A percentile compares a stretch with the other conserved stretches of the same genome.
These are phyloP conservation scores for Striga hermonthica DNA, from an alignment of 305 asterid species.

Conservation along the genomic window DNA sequence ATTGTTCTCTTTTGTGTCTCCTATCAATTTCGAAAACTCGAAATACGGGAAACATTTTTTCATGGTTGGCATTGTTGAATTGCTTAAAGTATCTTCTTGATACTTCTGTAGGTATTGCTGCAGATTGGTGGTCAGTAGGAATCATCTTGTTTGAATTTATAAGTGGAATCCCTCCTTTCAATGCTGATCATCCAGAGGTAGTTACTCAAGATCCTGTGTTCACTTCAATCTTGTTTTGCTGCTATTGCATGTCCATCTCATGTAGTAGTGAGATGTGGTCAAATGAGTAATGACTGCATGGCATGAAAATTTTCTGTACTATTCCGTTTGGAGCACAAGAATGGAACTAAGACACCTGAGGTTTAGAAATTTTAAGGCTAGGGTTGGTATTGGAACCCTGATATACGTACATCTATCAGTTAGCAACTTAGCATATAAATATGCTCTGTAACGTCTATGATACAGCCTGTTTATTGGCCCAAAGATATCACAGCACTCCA, in stretches of 20 bases:
- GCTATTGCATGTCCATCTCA: slow-evolving; percentile 10
- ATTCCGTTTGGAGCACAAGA: no score
- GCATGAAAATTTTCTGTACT: no score
- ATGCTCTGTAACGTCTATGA: no score
- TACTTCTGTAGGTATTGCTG: slow-evolving; percentile 65
- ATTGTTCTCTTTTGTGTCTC: slow-evolving; percentile 27
- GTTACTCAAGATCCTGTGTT: slow-evolving; percentile 28
- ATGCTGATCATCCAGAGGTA: slow-evolving; percentile 94
- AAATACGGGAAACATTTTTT: slow-evolving; percentile 7
- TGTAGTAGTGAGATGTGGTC: slow-evolving; percentile 25
- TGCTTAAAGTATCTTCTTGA: slow-evolving; percentile 34
- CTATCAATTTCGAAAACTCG: slow-evolving; percentile 22
- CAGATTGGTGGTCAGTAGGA: slow-evolving; percentile 99
- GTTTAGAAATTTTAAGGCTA: no score
- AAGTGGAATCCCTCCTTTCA: slow-evolving; percentile 95
- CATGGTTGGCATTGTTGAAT: slow-evolving; percentile 8
- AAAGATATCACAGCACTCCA: no score
- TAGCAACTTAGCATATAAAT: no score
- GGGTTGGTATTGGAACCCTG: no score
- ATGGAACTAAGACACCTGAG: no score
- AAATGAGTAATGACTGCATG: background rate
- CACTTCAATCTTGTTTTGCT: slow-evolving; percentile 22
- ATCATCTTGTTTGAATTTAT: slow-evolving; percentile 87
- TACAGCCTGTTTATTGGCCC: no score
- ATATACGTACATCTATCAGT: no score